Base-by-base conservation (phyloP, 1,284 basidiomycete genomes). In the Xerocomus nothofagi region DNA sequence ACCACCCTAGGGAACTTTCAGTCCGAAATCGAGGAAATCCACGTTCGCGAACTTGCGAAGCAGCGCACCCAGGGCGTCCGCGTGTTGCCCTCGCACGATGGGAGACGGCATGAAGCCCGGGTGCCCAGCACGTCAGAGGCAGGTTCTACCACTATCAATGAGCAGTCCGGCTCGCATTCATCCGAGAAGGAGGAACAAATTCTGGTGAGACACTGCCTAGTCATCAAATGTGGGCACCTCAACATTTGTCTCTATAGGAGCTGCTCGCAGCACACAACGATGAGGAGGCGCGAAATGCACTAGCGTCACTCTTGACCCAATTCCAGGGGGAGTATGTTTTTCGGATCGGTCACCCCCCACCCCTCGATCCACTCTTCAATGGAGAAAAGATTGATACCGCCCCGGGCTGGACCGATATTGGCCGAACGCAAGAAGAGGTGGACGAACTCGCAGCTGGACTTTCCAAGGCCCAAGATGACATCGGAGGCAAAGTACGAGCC, bases 1-100 rank as follows among this genome's bases (percentile, higher is more conserved):
- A 78, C 84, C 27, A 80, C 74, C 49, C 70, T 90, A 61, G 79
- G 79, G 43, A 80, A 73, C 46, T 90, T 90, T 64, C 88, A 90
- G 66, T 76, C 69, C 59, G 86, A 88, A 68, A 90, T 90, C 53
- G 82, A 89, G 53, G 78, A 84, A 57, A 85, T 89, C 61, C 80
- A 81, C 49, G 71, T 77, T 55, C 78, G 81, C 43, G 84, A 88
- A 67, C 67, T 80, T 37, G 70, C 74, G 24, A 86, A 78, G 66
- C 82, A 87, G 57, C 79, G 83, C 37, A 40, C 39, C 10, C 61
- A 57, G 30, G 50, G 39, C 6, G 7, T 27, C 20, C 44, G 31
- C 39, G 38, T 38, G 15, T 39, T 39, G 24, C 31, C 52, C 27
- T 68, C 43, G 12, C 56, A 72, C 68, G 58, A 76, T 67, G 54